Conservation (phyloP, 1,284 basidiomycete genomes). For the Lignosus rhinocerotis region DNA sequence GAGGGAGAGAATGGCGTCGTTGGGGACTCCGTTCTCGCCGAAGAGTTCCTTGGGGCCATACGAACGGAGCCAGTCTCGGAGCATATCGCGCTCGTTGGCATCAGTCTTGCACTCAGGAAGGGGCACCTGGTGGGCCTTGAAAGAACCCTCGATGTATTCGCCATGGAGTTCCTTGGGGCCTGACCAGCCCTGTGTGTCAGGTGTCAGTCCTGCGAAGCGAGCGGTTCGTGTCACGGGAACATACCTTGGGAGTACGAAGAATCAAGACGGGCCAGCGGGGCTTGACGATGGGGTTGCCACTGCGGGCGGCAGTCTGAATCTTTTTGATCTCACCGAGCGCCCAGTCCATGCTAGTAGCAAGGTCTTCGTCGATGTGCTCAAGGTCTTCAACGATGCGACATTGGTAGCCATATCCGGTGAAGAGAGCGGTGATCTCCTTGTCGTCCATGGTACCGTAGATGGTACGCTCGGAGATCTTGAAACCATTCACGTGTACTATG, state of each 20-base stretch:
- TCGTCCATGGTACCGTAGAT: conserved; percentile 91
- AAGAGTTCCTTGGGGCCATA: conserved; percentile 70
- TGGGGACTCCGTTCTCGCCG: conserved; percentile 48
- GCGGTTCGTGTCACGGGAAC: neutral
- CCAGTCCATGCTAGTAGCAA: conserved; percentile 84
- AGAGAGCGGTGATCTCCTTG: conserved; percentile 72
- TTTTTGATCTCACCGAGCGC: conserved; percentile 73
- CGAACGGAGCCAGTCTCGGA: conserved; percentile 71
- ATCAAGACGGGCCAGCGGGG: conserved; percentile 87
- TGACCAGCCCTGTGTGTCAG: conserved; percentile 51
- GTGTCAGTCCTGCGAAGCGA: neutral
- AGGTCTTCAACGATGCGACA: conserved; percentile 80
- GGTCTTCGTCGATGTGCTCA: conserved; percentile 61
- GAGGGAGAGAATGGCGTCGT: conserved; percentile 52
- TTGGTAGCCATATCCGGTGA: conserved; percentile 86
- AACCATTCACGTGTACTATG: conserved; percentile 83
- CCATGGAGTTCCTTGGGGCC: conserved; percentile 68
- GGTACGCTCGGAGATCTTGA: conserved; percentile 88
- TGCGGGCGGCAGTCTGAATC: conserved; percentile 79
- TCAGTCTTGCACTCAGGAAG: conserved; percentile 70
- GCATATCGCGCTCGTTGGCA: conserved; percentile 58
- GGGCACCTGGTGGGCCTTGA: conserved; percentile 79
- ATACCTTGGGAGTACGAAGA: conserved; percentile 76
- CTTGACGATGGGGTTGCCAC: conserved; percentile 75
- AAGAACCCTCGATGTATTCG: conserved; percentile 77